phyloP scores from a whole-genome alignment of 2,329 filamentous ascomycete species.

The Epicoccum sorghinum region DNA sequence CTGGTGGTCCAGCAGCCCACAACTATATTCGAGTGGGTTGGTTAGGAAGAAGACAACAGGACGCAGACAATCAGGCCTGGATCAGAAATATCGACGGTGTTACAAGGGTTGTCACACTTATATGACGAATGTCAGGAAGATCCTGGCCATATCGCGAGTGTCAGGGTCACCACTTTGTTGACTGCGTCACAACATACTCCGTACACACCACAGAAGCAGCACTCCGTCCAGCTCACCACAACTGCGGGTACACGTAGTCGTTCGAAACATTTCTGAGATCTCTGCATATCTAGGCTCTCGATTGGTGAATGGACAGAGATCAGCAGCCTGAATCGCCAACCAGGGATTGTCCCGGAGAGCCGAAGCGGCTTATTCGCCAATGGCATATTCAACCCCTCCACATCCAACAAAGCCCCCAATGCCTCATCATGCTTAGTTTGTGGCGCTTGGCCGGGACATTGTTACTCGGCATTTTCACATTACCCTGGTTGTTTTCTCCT shows the following conservation, averaged over 20 bases:
- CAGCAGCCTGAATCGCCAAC: slow-evolving; percentile 18
- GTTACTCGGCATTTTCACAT: neutral
- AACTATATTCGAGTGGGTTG: neutral
- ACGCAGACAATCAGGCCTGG: too few relatives aligned
- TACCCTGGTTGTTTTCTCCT: neutral
- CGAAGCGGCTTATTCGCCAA: slow-evolving; percentile 11
- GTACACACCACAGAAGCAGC: slow-evolving; percentile 3
- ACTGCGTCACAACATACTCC: slow-evolving; percentile 3
- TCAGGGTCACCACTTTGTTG: neutral
- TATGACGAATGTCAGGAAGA: slow-evolving; percentile 1
- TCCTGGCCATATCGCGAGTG: neutral
- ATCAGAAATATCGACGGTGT: neutral
- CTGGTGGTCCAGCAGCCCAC: neutral
- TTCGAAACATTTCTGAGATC: neutral
- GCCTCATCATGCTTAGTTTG: neutral
- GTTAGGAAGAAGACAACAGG: too few relatives aligned
- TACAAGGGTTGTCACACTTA: neutral
- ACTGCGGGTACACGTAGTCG: slow-evolving; percentile 14
- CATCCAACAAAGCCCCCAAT: slow-evolving; percentile 5
- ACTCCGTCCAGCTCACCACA: slow-evolving; percentile 24
- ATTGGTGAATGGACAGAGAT: slow-evolving; percentile 28
- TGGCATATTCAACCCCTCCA: slow-evolving; percentile 7
- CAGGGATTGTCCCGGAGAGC: slow-evolving; percentile 4
- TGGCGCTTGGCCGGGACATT: neutral
- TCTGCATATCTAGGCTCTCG: slow-evolving; percentile 22